Percentiles rank a stretch among this genome's conserved stretches.
phyloP scores from a whole-genome alignment of 2,329 filamentous ascomycete species.

The Elsinoe ampelina region DNA sequence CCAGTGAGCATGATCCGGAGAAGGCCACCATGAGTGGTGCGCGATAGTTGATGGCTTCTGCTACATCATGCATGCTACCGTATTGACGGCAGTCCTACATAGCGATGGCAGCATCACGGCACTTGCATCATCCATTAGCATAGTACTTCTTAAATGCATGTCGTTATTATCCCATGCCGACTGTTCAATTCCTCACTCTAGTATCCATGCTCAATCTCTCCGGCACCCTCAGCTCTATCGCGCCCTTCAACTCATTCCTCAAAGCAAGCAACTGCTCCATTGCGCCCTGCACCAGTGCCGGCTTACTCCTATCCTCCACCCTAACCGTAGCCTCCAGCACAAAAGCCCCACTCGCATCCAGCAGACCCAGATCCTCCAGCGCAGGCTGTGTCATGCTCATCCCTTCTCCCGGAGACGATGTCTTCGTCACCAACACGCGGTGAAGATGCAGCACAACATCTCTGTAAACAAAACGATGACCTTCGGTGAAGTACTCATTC shows the following conservation, averaged over 20 bases:
- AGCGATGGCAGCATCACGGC: constrained; percentile 20
- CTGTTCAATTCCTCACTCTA: constrained; percentile 37
- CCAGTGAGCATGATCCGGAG: not conserved
- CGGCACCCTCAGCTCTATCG: constrained; percentile 47
- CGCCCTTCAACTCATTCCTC: constrained; percentile 47
- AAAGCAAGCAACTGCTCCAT: constrained; percentile 47
- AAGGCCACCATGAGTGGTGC: constrained; percentile 19
- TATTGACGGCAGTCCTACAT: constrained; percentile 16
- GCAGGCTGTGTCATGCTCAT: constrained; percentile 33
- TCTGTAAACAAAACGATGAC: constrained; percentile 48
- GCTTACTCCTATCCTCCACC: constrained; percentile 46
- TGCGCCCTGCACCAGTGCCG: constrained; percentile 45
- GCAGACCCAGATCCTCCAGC: constrained; percentile 37
- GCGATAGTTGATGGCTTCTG: not conserved
- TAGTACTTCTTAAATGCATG: not conserved
- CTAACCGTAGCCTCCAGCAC: constrained; percentile 50
- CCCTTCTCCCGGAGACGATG: constrained; percentile 20
- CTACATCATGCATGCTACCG: too few species aligned
- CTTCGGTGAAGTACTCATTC: constrained; percentile 48
- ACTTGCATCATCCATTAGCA: not conserved
- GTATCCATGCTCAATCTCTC: constrained; percentile 53
- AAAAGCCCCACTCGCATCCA: constrained; percentile 50
- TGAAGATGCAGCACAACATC: constrained; percentile 50
- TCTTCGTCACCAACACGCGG: constrained; percentile 40
- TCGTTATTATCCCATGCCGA: too few species aligned